Conservation (phyloP, 306 rosid species). For the Vigna mungo region DNA sequence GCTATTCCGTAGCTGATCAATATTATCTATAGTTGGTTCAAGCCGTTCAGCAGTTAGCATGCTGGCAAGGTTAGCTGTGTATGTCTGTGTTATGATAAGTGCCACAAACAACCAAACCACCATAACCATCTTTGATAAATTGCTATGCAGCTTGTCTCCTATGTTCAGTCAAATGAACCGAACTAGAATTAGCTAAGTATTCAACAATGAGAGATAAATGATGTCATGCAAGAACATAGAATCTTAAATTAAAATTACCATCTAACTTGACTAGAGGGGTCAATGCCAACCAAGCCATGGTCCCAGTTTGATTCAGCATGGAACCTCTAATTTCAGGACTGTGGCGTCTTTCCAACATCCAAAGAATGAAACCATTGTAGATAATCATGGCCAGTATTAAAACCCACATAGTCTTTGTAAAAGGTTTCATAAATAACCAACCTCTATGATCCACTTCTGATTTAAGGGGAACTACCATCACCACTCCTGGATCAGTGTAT, state of each 20-base stretch:
- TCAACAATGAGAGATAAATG: neutral
- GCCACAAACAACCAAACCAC: conserved; percentile 65
- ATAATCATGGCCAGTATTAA: conserved; percentile 40
- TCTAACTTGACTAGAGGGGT: conserved; percentile 53
- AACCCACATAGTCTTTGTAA: conserved; percentile 58
- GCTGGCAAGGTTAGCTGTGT: conserved; percentile 60
- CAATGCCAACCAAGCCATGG: conserved; percentile 53
- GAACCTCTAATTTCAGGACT: conserved; percentile 48
- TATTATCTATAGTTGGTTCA: conserved; percentile 50
- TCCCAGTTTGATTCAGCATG: conserved; percentile 50
- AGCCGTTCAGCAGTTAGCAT: conserved; percentile 57
- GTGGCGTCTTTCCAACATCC: conserved; percentile 58
- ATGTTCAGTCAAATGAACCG: neutral
- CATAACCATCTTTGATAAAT: conserved; percentile 57
- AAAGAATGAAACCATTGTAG: conserved; percentile 62
- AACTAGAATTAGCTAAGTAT: neutral
- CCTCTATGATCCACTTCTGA: conserved; percentile 37
- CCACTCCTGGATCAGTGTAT: conserved; percentile 57
- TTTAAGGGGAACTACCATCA: conserved; percentile 56
- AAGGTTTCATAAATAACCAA: conserved; percentile 59
- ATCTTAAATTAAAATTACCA: conserved; percentile 42
- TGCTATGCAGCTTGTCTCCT: conserved; percentile 53
- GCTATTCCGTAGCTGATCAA: conserved; percentile 39
- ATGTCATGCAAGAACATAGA: neutral
- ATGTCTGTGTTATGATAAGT: conserved; percentile 54